Conservation (phyloP, 257 asterid species). For the Leonotis leonurus region DNA sequence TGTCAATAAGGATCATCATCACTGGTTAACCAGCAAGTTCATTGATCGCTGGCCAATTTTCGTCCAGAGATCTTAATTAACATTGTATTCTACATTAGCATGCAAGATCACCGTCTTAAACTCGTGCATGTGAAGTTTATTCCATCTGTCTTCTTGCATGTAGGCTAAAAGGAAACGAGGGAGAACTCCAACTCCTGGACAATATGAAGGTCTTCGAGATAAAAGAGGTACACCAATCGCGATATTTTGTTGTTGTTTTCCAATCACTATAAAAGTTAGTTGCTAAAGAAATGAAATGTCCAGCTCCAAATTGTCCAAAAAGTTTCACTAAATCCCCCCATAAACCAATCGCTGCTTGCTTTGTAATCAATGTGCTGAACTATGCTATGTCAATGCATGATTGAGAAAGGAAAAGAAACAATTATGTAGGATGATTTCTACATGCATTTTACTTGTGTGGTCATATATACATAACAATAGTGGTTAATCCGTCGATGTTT, state of each 20-base stretch:
- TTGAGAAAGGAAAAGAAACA: not conserved
- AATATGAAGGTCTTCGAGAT: constrained; percentile 35
- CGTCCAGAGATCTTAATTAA: not conserved
- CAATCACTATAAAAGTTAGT: not conserved
- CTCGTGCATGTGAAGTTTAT: not conserved
- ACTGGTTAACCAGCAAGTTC: not conserved
- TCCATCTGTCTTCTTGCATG: constrained; percentile 6
- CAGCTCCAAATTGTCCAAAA: not conserved
- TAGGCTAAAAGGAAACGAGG: constrained; percentile 53
- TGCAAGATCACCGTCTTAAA: not conserved
- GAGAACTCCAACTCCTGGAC: constrained; percentile 51
- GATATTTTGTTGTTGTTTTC: not conserved
- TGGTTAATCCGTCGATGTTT: too few relatives aligned
- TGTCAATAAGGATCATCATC: not conserved
- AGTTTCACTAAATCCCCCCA: not conserved
- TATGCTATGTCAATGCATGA: not conserved
- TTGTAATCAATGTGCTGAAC: not conserved
- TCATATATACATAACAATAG: not conserved
- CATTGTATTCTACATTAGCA: not conserved
- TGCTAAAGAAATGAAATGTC: too few relatives aligned
- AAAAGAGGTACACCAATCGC: constrained; percentile 29
- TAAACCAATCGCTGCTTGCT: not conserved
- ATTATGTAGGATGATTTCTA: not conserved
- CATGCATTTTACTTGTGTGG: not conserved
- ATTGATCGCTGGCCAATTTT: not conserved